These are phyloP conservation scores for Peterozyma toletana DNA, from an alignment of 805 yeast species.

Conservation along the genomic window DNA sequence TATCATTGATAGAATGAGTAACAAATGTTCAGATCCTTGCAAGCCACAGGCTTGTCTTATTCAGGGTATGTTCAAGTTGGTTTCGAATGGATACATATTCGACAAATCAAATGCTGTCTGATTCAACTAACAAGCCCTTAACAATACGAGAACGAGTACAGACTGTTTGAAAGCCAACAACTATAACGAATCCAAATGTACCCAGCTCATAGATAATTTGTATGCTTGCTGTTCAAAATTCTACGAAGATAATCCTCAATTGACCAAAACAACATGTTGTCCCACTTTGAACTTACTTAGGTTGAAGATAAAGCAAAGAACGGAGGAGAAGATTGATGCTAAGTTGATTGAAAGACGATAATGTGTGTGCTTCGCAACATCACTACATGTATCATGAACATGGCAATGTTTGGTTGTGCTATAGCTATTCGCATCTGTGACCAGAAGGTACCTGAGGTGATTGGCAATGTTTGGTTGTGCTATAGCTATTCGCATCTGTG, in stretches of 20 bases:
- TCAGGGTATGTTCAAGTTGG: conserved; percentile 39
- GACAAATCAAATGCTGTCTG: background rate
- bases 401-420: too few relatives aligned
- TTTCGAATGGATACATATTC: background rate
- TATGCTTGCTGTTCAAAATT: conserved; percentile 70
- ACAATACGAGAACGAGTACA: conserved; percentile 10
- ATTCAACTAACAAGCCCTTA: too few relatives aligned
- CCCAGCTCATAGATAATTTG: conserved; percentile 56
- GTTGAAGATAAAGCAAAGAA: conserved; percentile 60
- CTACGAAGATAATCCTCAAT: conserved; percentile 53
- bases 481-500: too few relatives aligned
- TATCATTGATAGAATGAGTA: conserved; percentile 10
- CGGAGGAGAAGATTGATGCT: conserved; percentile 53
- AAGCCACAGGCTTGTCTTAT: conserved; percentile 78
- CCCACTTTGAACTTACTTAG: conserved; percentile 60
- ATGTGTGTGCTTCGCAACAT: too few relatives aligned
- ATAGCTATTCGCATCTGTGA: too few relatives aligned
- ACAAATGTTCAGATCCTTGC: conserved; percentile 36
- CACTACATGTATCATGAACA: too few relatives aligned
- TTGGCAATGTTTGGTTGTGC: too few relatives aligned
- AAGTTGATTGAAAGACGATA: conserved; percentile 18
- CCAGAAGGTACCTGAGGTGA: too few relatives aligned
- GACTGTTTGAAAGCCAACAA: conserved; percentile 58
- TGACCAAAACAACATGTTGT: conserved; percentile 66
- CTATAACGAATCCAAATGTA: conserved; percentile 72